phyloP scores from a whole-genome alignment of 2,329 filamentous ascomycete species.

The Biscogniauxia marginata region DNA sequence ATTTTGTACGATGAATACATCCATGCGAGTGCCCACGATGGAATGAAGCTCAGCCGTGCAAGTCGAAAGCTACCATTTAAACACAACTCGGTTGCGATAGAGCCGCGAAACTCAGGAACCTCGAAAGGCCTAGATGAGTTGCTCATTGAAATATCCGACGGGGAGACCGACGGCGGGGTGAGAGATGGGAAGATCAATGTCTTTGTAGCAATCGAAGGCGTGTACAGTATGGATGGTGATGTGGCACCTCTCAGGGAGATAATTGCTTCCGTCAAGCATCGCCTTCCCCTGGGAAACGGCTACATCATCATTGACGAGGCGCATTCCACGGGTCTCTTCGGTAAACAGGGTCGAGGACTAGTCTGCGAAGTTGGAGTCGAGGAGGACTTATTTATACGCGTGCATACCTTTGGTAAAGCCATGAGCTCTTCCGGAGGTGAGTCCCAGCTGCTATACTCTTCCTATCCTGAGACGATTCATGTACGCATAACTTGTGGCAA shows the following conservation, averaged over 20 bases:
- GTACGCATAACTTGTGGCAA: not conserved
- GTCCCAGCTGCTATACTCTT: conserved; percentile 21
- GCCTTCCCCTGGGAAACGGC: conserved; percentile 57
- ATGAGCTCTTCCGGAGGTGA: conserved; percentile 68
- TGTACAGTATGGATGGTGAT: conserved; percentile 86
- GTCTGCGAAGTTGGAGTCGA: conserved; percentile 58
- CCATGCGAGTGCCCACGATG: conserved; percentile 77
- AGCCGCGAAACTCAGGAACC: not conserved
- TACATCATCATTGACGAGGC: conserved; percentile 68
- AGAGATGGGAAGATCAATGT: conserved; percentile 43
- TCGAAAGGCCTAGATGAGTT: not conserved
- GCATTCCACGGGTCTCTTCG: conserved; percentile 63
- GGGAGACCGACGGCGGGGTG: conserved; percentile 20
- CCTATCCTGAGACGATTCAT: not conserved
- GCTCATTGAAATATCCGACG: conserved; percentile 30
- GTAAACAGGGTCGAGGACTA: conserved; percentile 54
- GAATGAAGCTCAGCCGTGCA: conserved; percentile 66
- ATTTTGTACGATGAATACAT: conserved; percentile 74
- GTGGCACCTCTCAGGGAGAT: conserved; percentile 63
- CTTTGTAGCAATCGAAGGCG: conserved; percentile 67
- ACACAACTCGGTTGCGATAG: conserved; percentile 51
- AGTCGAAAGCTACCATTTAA: conserved; percentile 47
- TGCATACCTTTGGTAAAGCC: conserved; percentile 68
- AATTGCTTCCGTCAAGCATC: conserved; percentile 52
- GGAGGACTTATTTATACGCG: conserved; percentile 51